Conservation (phyloP, 2,329 filamentous ascomycete species). For the Fusarium miscanthi region DNA sequence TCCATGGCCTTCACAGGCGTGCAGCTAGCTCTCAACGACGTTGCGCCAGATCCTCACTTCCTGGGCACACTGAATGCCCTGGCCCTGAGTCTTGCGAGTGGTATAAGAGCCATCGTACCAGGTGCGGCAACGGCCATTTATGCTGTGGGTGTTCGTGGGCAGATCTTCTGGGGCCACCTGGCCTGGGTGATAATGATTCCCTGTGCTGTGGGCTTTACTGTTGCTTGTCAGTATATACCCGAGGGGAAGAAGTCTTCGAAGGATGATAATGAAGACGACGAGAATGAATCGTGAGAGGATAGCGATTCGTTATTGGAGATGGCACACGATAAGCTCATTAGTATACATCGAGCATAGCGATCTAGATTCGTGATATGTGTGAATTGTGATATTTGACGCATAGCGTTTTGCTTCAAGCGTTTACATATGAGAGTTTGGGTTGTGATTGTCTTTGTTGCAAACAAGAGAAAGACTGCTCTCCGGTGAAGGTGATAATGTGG, state of each 20-base stretch:
- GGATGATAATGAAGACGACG: constrained; percentile 19
- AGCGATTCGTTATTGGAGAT: not conserved
- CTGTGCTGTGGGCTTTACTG: constrained; percentile 43
- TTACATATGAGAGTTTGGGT: not conserved
- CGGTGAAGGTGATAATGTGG: not conserved
- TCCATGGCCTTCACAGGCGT: constrained; percentile 77
- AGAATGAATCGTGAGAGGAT: not conserved
- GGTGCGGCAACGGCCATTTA: constrained; percentile 75
- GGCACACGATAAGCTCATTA: not conserved
- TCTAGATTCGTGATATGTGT: not conserved
- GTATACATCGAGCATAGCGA: not conserved
- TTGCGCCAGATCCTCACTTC: constrained; percentile 71
- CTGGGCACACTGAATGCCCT: constrained; percentile 78
- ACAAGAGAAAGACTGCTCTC: not conserved
- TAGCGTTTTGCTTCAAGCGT: not conserved
- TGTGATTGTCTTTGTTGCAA: not conserved
- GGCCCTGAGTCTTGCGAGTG: constrained; percentile 68
- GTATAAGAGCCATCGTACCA: constrained; percentile 73
- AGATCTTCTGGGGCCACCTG: constrained; percentile 70
- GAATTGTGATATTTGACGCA: not conserved
- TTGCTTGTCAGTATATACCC: constrained; percentile 45
- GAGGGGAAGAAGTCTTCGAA: constrained; percentile 38
- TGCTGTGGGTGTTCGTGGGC: constrained; percentile 71
- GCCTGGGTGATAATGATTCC: constrained; percentile 51
- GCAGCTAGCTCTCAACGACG: constrained; percentile 80